phyloP scores from a whole-genome alignment of 495 filamentous ascomycete species.

The Trichoderma virens region DNA sequence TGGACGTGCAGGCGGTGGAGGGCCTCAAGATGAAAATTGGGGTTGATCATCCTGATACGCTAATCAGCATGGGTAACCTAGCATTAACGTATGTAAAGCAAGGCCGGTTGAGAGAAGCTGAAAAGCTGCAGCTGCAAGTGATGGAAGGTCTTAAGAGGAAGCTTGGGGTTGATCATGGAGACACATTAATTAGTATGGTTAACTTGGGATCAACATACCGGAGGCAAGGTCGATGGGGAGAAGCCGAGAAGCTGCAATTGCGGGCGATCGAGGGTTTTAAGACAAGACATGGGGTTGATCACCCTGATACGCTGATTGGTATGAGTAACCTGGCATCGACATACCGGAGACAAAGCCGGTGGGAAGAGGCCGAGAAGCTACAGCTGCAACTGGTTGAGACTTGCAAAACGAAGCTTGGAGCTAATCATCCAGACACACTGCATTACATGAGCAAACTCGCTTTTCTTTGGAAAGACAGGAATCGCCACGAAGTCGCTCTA shows the following conservation, averaged over 20 bases:
- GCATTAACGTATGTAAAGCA: conserved; percentile 22
- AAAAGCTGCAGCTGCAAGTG: conserved; percentile 24
- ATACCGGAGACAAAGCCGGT: conserved; percentile 26
- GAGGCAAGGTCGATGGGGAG: conserved; percentile 24
- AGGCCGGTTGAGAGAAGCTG: conserved; percentile 31
- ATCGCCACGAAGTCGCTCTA: no score
- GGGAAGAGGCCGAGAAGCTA: conserved; percentile 25
- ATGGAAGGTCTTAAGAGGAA: conserved; percentile 21
- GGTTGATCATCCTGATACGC: conserved; percentile 28
- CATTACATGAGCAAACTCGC: no score
- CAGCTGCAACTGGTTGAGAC: conserved; percentile 8
- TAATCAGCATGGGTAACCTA: conserved; percentile 16
- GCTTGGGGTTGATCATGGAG: conserved; percentile 31
- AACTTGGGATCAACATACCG: conserved; percentile 30
- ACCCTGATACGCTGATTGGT: conserved; percentile 33
- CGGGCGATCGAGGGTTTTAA: conserved; percentile 27
- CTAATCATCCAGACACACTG: conserved; percentile 27
- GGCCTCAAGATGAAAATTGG: conserved; percentile 24
- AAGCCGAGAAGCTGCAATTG: conserved; percentile 27
- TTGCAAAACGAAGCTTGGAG: conserved; percentile 15
- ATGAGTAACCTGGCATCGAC: no score
- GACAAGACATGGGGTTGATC: conserved; percentile 27
- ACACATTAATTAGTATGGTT: conserved; percentile 30
- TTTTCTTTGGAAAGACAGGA: no score
- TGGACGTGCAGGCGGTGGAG: conserved; percentile 24